A percentile compares a stretch with the other conserved stretches of the same genome.
Evolutionary conservation across 106 monocot species (phyloP).

Genomic region (Apostasia shenzhenica): DNA sequence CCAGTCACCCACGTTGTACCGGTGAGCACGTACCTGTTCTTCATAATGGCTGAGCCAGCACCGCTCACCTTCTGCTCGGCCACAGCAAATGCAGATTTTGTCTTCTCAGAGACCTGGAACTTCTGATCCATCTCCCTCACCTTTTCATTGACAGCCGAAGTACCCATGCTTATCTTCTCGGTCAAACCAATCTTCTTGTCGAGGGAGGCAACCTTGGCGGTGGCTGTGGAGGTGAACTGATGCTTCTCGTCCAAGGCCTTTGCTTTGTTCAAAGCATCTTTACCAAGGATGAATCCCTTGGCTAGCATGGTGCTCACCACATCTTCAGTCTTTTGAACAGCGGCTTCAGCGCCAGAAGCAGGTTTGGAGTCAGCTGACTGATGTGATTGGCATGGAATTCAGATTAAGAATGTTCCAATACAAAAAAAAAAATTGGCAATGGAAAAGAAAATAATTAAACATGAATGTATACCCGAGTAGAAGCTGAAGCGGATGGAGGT

Average conservation of each 20-base stretch:
- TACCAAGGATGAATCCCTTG: constrained; percentile 77
- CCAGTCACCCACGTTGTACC: constrained; percentile 74
- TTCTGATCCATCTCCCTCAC: constrained; percentile 89
- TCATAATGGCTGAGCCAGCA: constrained; percentile 77
- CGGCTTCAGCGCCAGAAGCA: constrained; percentile 27
- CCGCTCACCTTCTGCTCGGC: constrained; percentile 83
- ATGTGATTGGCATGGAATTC: not conserved
- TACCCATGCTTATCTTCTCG: constrained; percentile 66
- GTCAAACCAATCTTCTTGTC: constrained; percentile 70
- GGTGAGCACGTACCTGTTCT: constrained; percentile 67
- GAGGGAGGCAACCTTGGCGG: constrained; percentile 52
- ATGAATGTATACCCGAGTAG: constrained; percentile 13
- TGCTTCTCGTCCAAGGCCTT: constrained; percentile 82
- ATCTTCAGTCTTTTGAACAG: constrained; percentile 78
- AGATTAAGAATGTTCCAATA: not conserved
- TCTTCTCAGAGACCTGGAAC: constrained; percentile 86
- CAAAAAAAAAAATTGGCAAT: not conserved
- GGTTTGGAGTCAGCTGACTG: constrained; percentile 28
- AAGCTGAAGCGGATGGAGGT: constrained; percentile 32
- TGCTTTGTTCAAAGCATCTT: constrained; percentile 70
- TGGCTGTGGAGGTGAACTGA: constrained; percentile 72
- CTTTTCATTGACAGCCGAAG: constrained; percentile 65
- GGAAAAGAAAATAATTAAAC: not conserved
- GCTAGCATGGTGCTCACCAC: constrained; percentile 76
- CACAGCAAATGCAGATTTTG: constrained; percentile 52